Percentiles rank a stretch among this genome's conserved stretches.
phyloP scores from a whole-genome alignment of 148 eudicot genomes.

The Fagopyrum esculentum region DNA sequence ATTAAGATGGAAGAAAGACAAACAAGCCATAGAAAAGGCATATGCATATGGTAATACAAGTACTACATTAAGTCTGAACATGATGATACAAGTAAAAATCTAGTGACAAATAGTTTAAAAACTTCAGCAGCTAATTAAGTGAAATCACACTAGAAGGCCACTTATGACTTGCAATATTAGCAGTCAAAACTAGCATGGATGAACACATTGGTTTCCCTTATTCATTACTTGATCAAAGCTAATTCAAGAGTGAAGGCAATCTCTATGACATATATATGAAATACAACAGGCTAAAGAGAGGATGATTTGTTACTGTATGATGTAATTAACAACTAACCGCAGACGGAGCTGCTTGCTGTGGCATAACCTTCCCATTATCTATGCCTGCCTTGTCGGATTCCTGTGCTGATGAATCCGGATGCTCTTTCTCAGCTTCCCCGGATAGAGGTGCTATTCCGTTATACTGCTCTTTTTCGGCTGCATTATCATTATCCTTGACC shows the following conservation, averaged over 20 bases:
- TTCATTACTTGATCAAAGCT: background rate
- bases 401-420: background rate
- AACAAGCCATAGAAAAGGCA: background rate
- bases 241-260: background rate
- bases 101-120: background rate
- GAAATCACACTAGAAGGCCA: background rate
- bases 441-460: background rate
- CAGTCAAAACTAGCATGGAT: slow-evolving; percentile 5
- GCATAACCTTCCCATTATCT: background rate
- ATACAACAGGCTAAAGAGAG: background rate
- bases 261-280: background rate
- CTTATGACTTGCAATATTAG: slow-evolving; percentile 2
- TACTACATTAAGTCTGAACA: slow-evolving; percentile 3
- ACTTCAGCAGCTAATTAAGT: background rate
- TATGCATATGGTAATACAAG: background rate
- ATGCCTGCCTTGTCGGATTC: slow-evolving; percentile 1
- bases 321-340: slow-evolving; percentile 9
- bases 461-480: background rate
- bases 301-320: background rate
- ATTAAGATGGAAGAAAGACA: background rate
- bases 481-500: background rate
- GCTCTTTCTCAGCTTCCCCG: background rate
- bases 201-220: background rate
- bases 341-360: background rate
- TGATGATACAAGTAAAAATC: slow-evolving; percentile 9